phyloP scores from a whole-genome alignment of 495 filamentous ascomycete genomes.

The Penicillium bialowiezense region DNA sequence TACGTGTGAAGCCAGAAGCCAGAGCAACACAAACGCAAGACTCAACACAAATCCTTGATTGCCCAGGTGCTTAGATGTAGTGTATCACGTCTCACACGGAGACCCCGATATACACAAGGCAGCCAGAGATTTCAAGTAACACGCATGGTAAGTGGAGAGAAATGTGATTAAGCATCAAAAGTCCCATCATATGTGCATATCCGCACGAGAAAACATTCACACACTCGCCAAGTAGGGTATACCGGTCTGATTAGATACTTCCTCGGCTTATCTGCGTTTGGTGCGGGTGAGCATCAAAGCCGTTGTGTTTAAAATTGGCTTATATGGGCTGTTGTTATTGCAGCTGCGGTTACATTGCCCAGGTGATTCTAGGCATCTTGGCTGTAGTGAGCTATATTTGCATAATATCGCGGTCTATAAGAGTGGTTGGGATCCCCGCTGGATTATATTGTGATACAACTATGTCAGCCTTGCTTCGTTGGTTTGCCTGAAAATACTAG shows the following conservation, averaged over 20 bases:
- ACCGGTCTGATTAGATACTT: not conserved
- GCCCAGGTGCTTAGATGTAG: not conserved
- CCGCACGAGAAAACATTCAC: not conserved
- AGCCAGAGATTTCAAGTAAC: not conserved
- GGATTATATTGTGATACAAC: not conserved
- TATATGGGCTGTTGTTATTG: not conserved
- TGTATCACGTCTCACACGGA: not conserved
- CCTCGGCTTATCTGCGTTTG: slow-evolving; percentile 3
- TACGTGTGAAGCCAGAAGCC: too few species aligned
- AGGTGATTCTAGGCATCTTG: too few species aligned
- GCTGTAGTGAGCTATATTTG: not conserved
- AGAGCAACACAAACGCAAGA: too few species aligned
- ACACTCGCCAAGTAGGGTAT: not conserved
- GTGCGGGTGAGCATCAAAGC: not conserved
- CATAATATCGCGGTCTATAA: not conserved
- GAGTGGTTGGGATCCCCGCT: not conserved
- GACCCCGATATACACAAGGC: not conserved
- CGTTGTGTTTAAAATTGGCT: not conserved
- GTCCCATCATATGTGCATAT: not conserved
- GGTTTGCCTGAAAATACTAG: not conserved
- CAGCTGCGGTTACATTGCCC: not conserved
- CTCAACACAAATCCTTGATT: too few species aligned
- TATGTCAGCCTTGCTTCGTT: not conserved
- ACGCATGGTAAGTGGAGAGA: not conserved
- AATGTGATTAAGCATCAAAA: not conserved